Base-by-base conservation (phyloP, 2,329 filamentous ascomycete genomes). In the Elsinoe fawcettii region DNA sequence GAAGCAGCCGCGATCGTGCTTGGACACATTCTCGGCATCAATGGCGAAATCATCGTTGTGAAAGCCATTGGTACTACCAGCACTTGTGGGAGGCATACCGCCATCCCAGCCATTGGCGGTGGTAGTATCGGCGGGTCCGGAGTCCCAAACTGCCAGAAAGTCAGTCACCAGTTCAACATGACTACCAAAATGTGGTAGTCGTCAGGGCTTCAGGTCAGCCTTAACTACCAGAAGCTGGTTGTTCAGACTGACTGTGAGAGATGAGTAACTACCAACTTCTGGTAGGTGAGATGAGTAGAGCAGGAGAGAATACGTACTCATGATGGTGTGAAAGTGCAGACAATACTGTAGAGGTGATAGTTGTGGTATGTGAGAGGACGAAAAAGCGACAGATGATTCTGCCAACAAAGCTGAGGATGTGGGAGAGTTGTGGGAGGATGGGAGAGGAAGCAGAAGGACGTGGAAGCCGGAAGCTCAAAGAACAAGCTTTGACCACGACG, bases 1-100 rank as follows among this genome's bases (percentile, higher is more conserved):
- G 75, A 71, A 84, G 72, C 81, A 84, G 46, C 73, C 74, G 22
- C 76, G 73, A 14, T 67, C 73, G 65, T 71, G 67, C 71, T 76
- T 72, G 44, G 54, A 34, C 12, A 53, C 34, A 25, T 53, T 36
- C 8, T 53, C 49, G 11, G 16, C 18, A 18, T 53, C 49, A 12
- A 53, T 53, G 16, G n/a, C 14, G 49, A 53, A 53, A 12, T 32
- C 49, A 18, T 53, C n/a, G 11, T n/a, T 27, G 16, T 37, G 12
- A 25, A 51, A 34, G 5, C 44, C 44, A 16, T 49, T 49, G 20
- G 20, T 18, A 25, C n/a, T 49, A 22, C 44, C 44, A 32, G 30
- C 30, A 36, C 34, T 51, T 20, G 25, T 51, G 46, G 22, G 32
- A 32, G 27, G 14, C 14, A 20, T 30, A 7, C 23, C 44, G 44